Base-by-base conservation (phyloP, 2,329 filamentous ascomycete genomes). In the Herpotrichia juniperi region DNA sequence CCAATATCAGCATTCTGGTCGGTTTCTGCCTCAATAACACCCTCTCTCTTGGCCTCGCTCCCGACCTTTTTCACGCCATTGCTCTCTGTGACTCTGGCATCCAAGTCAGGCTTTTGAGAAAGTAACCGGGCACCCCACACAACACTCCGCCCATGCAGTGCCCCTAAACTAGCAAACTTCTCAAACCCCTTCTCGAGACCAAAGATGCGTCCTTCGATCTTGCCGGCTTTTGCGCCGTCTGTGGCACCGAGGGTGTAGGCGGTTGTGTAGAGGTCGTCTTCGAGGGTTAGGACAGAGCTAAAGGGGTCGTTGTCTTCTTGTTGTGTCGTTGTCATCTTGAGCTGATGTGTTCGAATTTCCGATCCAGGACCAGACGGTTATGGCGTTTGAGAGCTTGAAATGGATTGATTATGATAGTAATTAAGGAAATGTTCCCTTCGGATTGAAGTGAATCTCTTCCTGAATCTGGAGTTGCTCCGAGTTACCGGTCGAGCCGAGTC, bases 111-210 rank as follows among this genome's bases (percentile, higher is more conserved):
- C 21, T 16, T 19, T 19, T 31, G 40, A 40, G 35, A 19, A 14
- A 79, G 78, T 10, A 92, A 24, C 48, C 92, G 82, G 54, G 90
- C 89, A 11, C 87, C 86, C 93, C 93, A 97, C n/a, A 97, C 81
- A 21, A 89, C 76, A 12, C 91, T 86, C 65, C 86, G 87, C 39
- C 91, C 90, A 63, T 93, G 88, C 26, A 97, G 75, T 52, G 83
- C 82, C 2, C 93, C 93, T 72, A 91, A 84, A 56, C 91, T 87
- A 35, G 89, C 70, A 67, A 96, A 97, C 76, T 96, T 97, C 64
- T 96, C 91, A 64, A 94, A 97, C 0, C 93, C 93, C 59, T 93
- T 94, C 71, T 96, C 89, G 35, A 97, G 84, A 0, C 93, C 94
- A 69, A 97, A 91, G 17, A 91, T 85, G 46, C 92, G 89, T 54